phyloP scores from a whole-genome alignment of 345 rosid species.

The Melastoma malabathricum region DNA sequence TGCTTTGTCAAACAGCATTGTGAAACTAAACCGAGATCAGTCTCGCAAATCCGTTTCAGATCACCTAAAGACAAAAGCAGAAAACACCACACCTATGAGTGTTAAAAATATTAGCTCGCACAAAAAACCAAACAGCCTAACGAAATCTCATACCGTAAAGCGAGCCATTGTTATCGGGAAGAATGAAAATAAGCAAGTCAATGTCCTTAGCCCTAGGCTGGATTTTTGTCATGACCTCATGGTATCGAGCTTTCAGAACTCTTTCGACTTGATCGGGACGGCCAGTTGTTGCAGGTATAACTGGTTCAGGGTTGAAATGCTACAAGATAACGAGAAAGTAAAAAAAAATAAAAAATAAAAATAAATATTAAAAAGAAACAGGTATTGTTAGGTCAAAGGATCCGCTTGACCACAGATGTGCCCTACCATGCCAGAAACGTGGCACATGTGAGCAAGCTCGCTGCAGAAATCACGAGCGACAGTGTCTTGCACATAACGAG shows the following conservation, averaged over 20 bases:
- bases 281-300: conserved; percentile 48
- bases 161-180: conserved; percentile 95
- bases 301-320: conserved; percentile 70
- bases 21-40: conserved; percentile 91
- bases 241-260: conserved; percentile 62
- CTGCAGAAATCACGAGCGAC: conserved; percentile 65
- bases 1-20: conserved; percentile 94
- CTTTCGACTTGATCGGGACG: conserved; percentile 94
- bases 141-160: conserved; percentile 56
- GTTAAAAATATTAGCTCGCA: background rate
- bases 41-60: conserved; percentile 90
- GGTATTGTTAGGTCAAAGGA: background rate
- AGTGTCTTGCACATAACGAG: conserved; percentile 63
- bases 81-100: too few species aligned
- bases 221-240: conserved; percentile 68
- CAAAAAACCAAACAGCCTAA: background rate
- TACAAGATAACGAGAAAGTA: conserved; percentile 8
- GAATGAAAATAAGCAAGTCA: conserved; percentile 86
- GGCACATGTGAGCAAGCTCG: conserved; percentile 94
- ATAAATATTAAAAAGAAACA: background rate
- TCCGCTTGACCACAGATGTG: background rate
- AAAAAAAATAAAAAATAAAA: background rate
- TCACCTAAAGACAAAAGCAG: too few species aligned
- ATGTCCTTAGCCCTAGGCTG: conserved; percentile 57
- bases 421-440: conserved; percentile 83